Conservation (phyloP, 2,329 filamentous ascomycete species). For the Aspergillus pseudoterreus region DNA sequence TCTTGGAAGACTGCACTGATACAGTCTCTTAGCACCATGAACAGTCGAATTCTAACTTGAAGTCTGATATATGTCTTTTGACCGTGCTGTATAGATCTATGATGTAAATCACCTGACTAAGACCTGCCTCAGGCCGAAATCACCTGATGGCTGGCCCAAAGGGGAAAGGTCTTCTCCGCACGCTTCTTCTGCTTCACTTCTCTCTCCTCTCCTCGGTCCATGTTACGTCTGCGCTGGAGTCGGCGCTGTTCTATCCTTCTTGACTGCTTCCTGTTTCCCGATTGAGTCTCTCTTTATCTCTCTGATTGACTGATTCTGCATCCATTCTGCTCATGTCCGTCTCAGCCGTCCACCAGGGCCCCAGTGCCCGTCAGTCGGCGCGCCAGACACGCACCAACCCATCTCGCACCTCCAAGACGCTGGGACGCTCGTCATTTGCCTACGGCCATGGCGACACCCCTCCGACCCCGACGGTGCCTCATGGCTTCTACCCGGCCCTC, state of each 20-base stretch:
- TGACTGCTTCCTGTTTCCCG: conserved; percentile 3
- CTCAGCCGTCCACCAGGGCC: conserved; percentile 20
- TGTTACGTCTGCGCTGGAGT: conserved; percentile 4
- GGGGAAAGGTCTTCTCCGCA: conserved; percentile 11
- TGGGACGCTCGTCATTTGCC: conserved; percentile 38
- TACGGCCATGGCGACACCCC: conserved; percentile 31
- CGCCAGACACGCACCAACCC: conserved; percentile 50
- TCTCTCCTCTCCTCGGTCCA: conserved; percentile 5
- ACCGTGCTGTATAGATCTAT: no score
- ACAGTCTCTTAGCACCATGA: no score
- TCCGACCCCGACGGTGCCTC: conserved; percentile 31
- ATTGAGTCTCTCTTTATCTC: conserved; percentile 4
- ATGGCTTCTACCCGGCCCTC: conserved; percentile 62
- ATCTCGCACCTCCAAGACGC: conserved; percentile 46
- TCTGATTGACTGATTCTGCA: not conserved
- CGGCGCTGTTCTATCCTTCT: not conserved
- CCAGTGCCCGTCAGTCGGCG: conserved; percentile 31
- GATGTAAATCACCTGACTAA: no score
- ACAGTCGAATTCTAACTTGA: no score
- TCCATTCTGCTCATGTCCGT: conserved; percentile 17
- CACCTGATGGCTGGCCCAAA: conserved; percentile 4
- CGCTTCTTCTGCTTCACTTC: conserved; percentile 4
- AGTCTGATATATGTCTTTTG: no score
- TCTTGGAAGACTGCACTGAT: no score
- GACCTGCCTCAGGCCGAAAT: no score